Evolutionary conservation across 192 early-diverging fungal genomes (phyloP).

Genomic region (Diversispora epigaea): DNA sequence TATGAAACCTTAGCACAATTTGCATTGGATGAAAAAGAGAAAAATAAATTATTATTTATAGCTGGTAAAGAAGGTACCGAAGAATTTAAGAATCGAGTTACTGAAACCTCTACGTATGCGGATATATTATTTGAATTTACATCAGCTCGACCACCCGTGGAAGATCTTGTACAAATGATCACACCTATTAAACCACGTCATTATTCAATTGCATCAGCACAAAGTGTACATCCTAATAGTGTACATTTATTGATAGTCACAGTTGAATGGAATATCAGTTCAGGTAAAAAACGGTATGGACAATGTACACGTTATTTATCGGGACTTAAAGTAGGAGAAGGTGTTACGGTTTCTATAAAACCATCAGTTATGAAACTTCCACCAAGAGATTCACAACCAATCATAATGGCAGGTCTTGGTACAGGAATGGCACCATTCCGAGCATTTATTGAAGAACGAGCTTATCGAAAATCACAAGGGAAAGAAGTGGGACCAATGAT

Average conservation of each 20-base stretch:
- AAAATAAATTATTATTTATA: conserved; percentile 62
- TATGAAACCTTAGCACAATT: conserved; percentile 77
- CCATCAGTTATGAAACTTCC: conserved; percentile 97
- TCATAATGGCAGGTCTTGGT: conserved; percentile 96
- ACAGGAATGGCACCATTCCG: conserved; percentile 99
- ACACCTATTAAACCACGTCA: conserved; percentile 92
- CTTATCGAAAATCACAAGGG: conserved; percentile 73
- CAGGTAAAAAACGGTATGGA: conserved; percentile 71
- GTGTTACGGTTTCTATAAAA: conserved; percentile 87
- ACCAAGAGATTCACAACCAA: conserved; percentile 72
- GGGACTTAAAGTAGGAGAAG: conserved; percentile 62
- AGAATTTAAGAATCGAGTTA: conserved; percentile 77
- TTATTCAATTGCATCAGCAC: conserved; percentile 96
- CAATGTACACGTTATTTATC: conserved; percentile 91
- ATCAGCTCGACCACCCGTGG: conserved; percentile 72
- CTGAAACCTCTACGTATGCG: conserved; percentile 82
- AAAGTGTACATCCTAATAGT: conserved; percentile 80
- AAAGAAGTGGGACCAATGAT: conserved; percentile 89
- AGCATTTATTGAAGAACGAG: conserved; percentile 94
- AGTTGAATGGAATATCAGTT: conserved; percentile 80
- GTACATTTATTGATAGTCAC: conserved; percentile 92
- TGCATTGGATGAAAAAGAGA: conserved; percentile 69
- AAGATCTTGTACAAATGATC: conserved; percentile 71
- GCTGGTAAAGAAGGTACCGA: conserved; percentile 70
- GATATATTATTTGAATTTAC: conserved; percentile 86